Evolutionary conservation across 352 stramenopile genomes (phyloP).

Genomic region (Detonula confervacea): DNA sequence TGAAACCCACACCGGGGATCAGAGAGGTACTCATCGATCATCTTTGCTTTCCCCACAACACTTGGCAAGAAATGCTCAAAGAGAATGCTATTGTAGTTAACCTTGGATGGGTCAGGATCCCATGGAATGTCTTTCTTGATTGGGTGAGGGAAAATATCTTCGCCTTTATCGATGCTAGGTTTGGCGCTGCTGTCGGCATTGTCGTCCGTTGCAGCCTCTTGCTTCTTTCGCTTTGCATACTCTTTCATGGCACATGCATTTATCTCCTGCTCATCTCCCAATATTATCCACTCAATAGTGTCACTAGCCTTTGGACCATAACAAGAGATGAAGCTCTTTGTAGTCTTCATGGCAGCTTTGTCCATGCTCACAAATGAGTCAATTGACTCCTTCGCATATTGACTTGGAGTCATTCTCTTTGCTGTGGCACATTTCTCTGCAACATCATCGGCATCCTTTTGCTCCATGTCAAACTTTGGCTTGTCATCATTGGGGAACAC

Average conservation of each 20-base stretch:
- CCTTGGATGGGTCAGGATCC: neutral
- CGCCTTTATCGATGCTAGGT: neutral
- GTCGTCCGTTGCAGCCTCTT: neutral
- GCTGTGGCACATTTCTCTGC: neutral
- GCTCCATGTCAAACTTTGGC: neutral
- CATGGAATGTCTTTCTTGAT: slow-evolving; percentile 9
- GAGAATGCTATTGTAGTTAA: slow-evolving; percentile 2
- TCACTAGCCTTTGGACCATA: neutral
- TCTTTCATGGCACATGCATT: neutral
- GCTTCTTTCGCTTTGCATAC: neutral
- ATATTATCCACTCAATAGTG: neutral
- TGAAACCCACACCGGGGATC: neutral
- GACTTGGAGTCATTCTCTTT: neutral
- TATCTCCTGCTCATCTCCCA: neutral
- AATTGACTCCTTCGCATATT: neutral
- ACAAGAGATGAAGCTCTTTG: neutral
- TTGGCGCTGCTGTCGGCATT: neutral
- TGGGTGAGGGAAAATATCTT: neutral
- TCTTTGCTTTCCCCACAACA: neutral
- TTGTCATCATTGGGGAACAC: neutral
- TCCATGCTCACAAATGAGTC: neutral
- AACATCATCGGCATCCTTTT: neutral
- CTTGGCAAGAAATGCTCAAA: slow-evolving; percentile 24
- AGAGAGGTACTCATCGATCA: neutral
- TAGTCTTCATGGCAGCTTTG: neutral